Evolutionary conservation across 805 yeast genomes (phyloP), one percentile per base, ranked within the genome.

Genomic region (Candida schatavii): DNA sequence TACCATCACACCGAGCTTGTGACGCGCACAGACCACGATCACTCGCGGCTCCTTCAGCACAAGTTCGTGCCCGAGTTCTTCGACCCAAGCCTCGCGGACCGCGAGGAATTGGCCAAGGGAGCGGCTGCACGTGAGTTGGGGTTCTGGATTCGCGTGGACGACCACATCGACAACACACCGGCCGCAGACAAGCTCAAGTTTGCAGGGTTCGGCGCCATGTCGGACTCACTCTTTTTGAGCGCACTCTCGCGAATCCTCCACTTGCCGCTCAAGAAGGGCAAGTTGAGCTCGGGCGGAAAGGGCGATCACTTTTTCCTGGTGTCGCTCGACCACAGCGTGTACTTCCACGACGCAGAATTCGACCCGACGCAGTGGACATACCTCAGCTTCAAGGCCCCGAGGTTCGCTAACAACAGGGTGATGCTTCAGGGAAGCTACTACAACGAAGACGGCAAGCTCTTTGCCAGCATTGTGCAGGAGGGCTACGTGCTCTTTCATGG

Each of bases 381-480:
- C 43, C 59, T 58, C 44, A 49, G 46, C n/a, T 62, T 52, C 44
- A 46, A 39, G 21, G 56, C 64, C 1, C 66, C 66, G 4, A 48
- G 66, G 28, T 54, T 59, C 37, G 42, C 56, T 32, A 62, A 64
- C 43, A 62, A 62, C 48, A 50, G 69, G 30, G 69, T 53, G 6
- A 43, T 62, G 29, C 46, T 62, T 19, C 54, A 51, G 18, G 69
- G 61, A 4, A 49, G 56, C 14, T 62, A 62, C 48, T 64, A 59
- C 47, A 57, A 61, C 34, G 41, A 50, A 15, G 49, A 51, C 10
- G 68, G 68, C 9, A 52, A 50, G 38, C 45, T 61, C 19, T 54
- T 62, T 34, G 69, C 68, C 10, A 47, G 56, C 17, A 58, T 64
- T 18, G 62, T 62, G 2, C 69, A 64, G 47, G 69, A 64, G 48